phyloP scores from a whole-genome alignment of 1,284 basidiomycete genomes.

The Schizophyllum commune region DNA sequence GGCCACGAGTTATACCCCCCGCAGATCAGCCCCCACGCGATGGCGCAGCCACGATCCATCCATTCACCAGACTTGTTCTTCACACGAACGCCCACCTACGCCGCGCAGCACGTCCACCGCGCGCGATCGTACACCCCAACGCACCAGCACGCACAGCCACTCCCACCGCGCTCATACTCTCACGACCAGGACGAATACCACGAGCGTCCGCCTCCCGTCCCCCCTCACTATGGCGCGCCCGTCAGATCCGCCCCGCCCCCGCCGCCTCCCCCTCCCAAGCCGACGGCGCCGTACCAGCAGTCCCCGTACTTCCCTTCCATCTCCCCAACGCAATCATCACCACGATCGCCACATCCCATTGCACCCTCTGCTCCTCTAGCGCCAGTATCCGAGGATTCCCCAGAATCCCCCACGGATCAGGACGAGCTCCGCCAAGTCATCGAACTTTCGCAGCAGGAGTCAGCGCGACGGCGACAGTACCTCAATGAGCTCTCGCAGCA shows the following conservation, averaged over 20 bases:
- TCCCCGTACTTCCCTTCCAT: not conserved
- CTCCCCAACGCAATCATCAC: not conserved
- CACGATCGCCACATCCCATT: not conserved
- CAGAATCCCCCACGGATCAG: slow-evolving; percentile 5
- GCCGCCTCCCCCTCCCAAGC: not conserved
- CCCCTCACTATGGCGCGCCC: not conserved
- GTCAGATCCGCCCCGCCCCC: not conserved
- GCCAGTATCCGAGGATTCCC: not conserved
- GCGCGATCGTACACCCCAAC: not conserved
- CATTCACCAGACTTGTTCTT: not conserved
- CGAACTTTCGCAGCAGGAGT: slow-evolving; percentile 47
- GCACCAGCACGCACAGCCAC: not conserved
- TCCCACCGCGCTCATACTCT: not conserved
- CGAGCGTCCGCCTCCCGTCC: not conserved
- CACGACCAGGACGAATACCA: not conserved
- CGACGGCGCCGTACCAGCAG: not conserved
- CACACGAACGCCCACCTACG: not conserved
- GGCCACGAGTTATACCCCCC: not conserved
- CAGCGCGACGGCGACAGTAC: slow-evolving; percentile 25
- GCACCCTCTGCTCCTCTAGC: not conserved
- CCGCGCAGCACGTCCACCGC: not conserved
- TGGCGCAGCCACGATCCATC: not conserved
- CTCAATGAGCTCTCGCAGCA: slow-evolving; percentile 21
- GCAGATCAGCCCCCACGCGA: not conserved
- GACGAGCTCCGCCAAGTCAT: slow-evolving; percentile 28